Evolutionary conservation across 495 filamentous ascomycete species (phyloP).

Genomic region (Pyronema domesticum): DNA sequence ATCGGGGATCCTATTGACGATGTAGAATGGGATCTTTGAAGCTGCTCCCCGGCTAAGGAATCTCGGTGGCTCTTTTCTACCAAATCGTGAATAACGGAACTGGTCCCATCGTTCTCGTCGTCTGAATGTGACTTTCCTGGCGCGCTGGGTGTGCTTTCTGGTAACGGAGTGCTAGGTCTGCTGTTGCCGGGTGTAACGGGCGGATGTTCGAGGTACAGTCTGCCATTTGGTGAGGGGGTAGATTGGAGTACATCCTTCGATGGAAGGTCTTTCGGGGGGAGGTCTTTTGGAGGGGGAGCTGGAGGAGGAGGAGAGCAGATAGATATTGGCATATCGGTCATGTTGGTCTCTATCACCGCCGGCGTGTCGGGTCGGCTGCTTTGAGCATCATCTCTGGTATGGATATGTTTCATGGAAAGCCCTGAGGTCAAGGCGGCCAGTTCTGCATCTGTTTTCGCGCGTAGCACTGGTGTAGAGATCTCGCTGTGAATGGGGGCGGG

Average conservation of each 20-base stretch:
- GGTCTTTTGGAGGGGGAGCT: slow-evolving; percentile 10
- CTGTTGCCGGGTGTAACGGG: slow-evolving; percentile 37
- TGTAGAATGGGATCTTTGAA: slow-evolving; percentile 14
- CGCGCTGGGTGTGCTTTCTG: slow-evolving; percentile 7
- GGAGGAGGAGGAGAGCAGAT: slow-evolving; percentile 7
- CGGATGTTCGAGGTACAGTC: slow-evolving; percentile 43
- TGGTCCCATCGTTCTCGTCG: slow-evolving; percentile 48
- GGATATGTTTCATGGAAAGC: background rate
- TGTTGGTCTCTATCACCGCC: slow-evolving; percentile 11
- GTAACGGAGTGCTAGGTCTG: slow-evolving; percentile 14
- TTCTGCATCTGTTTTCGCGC: slow-evolving; percentile 6
- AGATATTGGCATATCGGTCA: background rate
- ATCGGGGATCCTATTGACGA: slow-evolving; percentile 22
- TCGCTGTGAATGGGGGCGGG: background rate
- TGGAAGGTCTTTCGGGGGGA: slow-evolving; percentile 6
- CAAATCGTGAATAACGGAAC: slow-evolving; percentile 83
- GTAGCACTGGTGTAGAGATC: slow-evolving; percentile 10
- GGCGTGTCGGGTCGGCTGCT: slow-evolving; percentile 13
- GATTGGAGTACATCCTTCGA: slow-evolving; percentile 7
- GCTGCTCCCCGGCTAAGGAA: slow-evolving; percentile 6
- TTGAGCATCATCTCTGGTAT: background rate
- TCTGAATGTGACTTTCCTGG: slow-evolving; percentile 26
- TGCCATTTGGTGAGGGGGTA: slow-evolving; percentile 14
- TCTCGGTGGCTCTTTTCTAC: slow-evolving; percentile 46
- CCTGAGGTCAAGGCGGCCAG: background rate